Percentiles rank a stretch among this genome's conserved stretches.
phyloP scores from a whole-genome alignment of 2,329 filamentous ascomycete species.

The Colletotrichum incanum region DNA sequence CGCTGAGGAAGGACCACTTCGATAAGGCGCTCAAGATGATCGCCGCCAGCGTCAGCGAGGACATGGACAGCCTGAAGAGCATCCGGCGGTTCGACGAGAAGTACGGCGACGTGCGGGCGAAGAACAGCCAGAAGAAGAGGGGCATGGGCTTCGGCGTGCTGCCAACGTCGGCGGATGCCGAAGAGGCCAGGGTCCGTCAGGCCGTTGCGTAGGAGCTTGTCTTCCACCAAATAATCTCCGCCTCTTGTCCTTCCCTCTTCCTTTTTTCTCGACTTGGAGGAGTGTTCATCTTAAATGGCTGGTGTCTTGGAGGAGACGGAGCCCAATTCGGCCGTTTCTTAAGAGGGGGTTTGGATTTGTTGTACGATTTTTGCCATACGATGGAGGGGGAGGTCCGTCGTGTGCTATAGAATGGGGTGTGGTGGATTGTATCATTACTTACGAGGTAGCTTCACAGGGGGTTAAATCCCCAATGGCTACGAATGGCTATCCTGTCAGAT shows the following conservation, averaged over 20 bases:
- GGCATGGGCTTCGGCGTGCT: slow-evolving; percentile 73
- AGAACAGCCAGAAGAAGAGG: slow-evolving; percentile 65
- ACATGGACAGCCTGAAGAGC: slow-evolving; percentile 88
- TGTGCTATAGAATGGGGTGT: slow-evolving; percentile 1
- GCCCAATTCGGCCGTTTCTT: not conserved
- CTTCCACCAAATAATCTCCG: not conserved
- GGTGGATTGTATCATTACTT: not conserved
- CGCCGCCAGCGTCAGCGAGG: slow-evolving; percentile 91
- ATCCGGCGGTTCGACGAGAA: slow-evolving; percentile 97
- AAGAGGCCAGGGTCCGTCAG: slow-evolving; percentile 62
- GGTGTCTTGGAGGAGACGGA: not conserved
- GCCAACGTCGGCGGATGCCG: slow-evolving; percentile 55
- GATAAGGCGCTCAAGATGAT: slow-evolving; percentile 90
- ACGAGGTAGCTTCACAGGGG: not conserved
- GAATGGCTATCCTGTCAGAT: not conserved
- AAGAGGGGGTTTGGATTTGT: not conserved
- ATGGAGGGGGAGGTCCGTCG: not conserved
- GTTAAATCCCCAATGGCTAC: not conserved
- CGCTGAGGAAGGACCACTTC: slow-evolving; percentile 81
- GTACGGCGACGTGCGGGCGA: slow-evolving; percentile 82
- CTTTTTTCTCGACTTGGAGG: not conserved
- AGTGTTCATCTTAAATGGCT: not conserved
- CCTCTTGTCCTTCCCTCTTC: not conserved
- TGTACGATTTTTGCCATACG: slow-evolving; percentile 2
- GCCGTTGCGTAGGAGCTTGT: slow-evolving; percentile 25